Conservation (phyloP, 2,329 filamentous ascomycete genomes). For the Neonectria faginata region DNA sequence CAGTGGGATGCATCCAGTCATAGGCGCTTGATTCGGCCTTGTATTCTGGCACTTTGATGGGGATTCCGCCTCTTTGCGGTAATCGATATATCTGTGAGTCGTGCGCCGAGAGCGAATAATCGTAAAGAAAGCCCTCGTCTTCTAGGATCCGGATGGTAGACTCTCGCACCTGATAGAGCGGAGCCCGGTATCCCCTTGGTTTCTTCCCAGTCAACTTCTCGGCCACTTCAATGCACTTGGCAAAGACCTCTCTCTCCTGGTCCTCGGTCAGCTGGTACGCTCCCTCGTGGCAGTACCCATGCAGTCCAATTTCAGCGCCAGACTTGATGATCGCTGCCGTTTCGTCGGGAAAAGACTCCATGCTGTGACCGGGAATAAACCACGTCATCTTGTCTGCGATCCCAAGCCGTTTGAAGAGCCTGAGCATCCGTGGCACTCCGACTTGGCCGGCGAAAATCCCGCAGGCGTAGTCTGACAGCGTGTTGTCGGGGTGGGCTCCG, state of each 20-base stretch:
- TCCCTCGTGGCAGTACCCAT: conserved; percentile 63
- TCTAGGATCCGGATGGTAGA: conserved; percentile 58
- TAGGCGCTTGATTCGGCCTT: conserved; percentile 58
- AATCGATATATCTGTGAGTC: conserved; percentile 58
- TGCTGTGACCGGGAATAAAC: conserved; percentile 62
- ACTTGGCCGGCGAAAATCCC: conserved; percentile 44
- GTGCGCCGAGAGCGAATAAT: conserved; percentile 58
- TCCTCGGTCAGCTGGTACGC: conserved; percentile 56
- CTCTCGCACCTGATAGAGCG: conserved; percentile 60
- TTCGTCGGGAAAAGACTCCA: conserved; percentile 60
- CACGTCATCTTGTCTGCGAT: conserved; percentile 68
- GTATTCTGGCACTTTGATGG: conserved; percentile 27
- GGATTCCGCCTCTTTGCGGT: no score
- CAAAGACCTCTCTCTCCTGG: conserved; percentile 58
- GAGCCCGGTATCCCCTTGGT: conserved; percentile 61
- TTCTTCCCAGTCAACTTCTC: conserved; percentile 54
- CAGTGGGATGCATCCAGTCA: conserved; percentile 25
- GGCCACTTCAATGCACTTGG: conserved; percentile 50
- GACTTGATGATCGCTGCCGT: conserved; percentile 57
- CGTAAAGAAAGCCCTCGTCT: conserved; percentile 58
- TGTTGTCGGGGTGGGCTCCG: conserved; percentile 53
- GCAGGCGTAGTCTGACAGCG: conserved; percentile 21
- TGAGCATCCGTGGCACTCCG: conserved; percentile 61
- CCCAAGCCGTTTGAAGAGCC: conserved; percentile 75
- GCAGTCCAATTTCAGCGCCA: conserved; percentile 60